A percentile compares a stretch with the other conserved stretches of the same genome.
Conservation (phyloP, 768 basidiomycete species). For the Stropharia rugosoannulata region DNA sequence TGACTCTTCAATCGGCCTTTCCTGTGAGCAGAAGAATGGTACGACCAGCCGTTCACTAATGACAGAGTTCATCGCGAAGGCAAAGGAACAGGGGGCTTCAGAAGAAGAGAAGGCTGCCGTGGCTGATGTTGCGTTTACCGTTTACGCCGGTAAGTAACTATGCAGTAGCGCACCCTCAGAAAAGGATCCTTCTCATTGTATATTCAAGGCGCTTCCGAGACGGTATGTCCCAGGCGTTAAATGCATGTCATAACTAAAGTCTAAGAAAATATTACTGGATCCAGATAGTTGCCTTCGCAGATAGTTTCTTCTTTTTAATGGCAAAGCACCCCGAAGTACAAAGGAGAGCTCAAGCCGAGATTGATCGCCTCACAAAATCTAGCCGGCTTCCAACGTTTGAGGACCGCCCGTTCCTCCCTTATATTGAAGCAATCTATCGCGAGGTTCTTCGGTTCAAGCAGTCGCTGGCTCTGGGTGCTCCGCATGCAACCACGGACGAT, state of each 20-base stretch:
- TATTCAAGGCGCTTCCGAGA: neutral
- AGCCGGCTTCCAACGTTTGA: neutral
- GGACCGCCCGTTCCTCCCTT: slow-evolving; percentile 1
- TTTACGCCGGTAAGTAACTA: neutral
- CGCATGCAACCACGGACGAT: neutral
- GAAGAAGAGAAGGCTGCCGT: neutral
- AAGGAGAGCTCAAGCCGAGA: neutral
- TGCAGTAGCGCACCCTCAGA: too few relatives aligned
- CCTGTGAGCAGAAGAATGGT: neutral
- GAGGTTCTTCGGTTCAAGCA: slow-evolving; percentile 2
- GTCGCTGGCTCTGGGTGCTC: neutral
- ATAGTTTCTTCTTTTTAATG: slow-evolving; percentile 3
- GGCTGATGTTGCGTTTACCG: neutral
- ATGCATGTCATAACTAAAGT: neutral
- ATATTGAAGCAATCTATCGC: slow-evolving; percentile 4
- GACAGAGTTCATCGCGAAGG: neutral
- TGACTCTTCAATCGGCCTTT: too few relatives aligned
- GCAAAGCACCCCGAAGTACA: neutral
- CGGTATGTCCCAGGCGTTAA: neutral
- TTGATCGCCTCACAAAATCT: neutral
- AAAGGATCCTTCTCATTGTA: neutral
- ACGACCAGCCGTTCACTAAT: neutral
- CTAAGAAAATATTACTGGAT: neutral
- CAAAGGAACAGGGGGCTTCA: neutral
- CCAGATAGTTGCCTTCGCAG: neutral